phyloP scores from a whole-genome alignment of 129 eudicot species.

The Pseudognaphalium luteoalbum region DNA sequence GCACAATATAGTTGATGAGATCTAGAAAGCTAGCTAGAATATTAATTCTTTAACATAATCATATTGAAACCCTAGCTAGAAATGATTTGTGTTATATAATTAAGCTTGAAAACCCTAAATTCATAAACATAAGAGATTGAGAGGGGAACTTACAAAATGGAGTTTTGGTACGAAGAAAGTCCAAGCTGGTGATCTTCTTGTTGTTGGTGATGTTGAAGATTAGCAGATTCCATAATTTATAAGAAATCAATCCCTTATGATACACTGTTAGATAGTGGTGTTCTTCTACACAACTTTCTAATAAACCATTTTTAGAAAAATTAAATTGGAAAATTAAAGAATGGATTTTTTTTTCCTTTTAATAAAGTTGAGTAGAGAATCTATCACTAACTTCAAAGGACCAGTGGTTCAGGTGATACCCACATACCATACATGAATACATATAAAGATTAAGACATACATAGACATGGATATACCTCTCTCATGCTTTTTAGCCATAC shows the following conservation, averaged over 20 bases:
- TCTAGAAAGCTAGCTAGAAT: not conserved
- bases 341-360: too few relatives aligned
- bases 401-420: too few relatives aligned
- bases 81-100: not conserved
- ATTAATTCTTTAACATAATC: not conserved
- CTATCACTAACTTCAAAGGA: too few relatives aligned
- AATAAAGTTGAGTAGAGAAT: too few relatives aligned
- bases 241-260: too few relatives aligned
- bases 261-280: too few relatives aligned
- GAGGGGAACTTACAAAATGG: constrained; percentile 57
- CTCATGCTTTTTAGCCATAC: too few relatives aligned
- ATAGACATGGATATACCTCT: too few relatives aligned
- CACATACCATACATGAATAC: too few relatives aligned
- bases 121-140: constrained; percentile 5
- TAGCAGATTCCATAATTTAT: constrained; percentile 62
- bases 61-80: constrained; percentile 3
- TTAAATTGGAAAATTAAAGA: not conserved
- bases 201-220: constrained; percentile 46
- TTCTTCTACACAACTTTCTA: too few relatives aligned
- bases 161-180: constrained; percentile 45
- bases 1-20: not conserved
- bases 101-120: not conserved
- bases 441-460: too few relatives aligned
- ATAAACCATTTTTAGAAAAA: too few relatives aligned
- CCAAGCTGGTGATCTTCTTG: constrained; percentile 9